Evolutionary conservation across 768 basidiomycete genomes (phyloP).

Genomic region (Tricholoma flavovirens): DNA sequence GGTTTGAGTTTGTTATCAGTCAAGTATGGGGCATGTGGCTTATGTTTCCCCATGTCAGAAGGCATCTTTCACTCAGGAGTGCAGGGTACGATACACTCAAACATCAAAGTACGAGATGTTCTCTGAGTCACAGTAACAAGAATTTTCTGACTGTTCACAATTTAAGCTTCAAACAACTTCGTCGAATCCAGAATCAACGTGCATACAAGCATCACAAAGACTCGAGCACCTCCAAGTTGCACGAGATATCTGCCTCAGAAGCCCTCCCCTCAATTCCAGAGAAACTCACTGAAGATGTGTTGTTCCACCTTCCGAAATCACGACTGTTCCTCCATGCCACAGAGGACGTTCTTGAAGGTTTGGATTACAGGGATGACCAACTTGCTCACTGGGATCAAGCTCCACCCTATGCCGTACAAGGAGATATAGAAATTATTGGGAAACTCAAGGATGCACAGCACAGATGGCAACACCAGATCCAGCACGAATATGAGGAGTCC

Average conservation of each 20-base stretch:
- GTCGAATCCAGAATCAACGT: neutral
- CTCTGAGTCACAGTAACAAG: neutral
- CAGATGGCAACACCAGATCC: neutral
- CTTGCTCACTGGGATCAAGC: too few species aligned
- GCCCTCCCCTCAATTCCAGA: too few species aligned
- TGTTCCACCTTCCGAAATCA: neutral
- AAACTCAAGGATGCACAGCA: too few species aligned
- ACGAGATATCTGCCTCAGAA: neutral
- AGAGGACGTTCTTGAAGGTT: neutral
- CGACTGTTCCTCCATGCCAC: neutral
- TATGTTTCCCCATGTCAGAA: neutral
- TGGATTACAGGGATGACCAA: neutral
- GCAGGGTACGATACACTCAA: neutral
- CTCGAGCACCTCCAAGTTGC: neutral
- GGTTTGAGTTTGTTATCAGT: too few species aligned
- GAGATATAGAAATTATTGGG: too few species aligned
- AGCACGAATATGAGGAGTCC: neutral
- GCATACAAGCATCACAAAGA: neutral
- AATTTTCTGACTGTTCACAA: too few species aligned
- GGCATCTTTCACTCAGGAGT: too few species aligned
- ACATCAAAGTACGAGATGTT: neutral
- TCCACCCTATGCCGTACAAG: too few species aligned
- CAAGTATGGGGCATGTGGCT: neutral
- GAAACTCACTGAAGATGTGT: too few species aligned
- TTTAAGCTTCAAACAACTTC: neutral